Percentiles rank a stretch among this genome's conserved stretches.
Conservation (phyloP, 148 eudicot genomes). For the Fagopyrum homotropicum region DNA sequence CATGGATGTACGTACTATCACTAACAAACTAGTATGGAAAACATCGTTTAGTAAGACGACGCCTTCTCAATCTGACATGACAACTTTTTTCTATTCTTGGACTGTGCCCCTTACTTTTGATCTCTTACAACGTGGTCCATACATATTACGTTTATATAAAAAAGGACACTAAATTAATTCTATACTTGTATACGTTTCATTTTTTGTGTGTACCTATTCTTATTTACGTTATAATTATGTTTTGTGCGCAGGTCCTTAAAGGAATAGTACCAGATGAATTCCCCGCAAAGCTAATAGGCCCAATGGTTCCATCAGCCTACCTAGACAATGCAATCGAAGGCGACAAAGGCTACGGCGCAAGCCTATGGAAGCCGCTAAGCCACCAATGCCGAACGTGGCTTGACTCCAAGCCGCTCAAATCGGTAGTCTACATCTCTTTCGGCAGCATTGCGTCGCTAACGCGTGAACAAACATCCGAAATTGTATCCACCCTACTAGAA, state of each 20-base stretch:
- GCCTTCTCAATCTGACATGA: too few relatives aligned
- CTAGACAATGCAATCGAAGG: constrained; percentile 43
- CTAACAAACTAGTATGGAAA: too few relatives aligned
- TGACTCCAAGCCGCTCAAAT: constrained; percentile 30
- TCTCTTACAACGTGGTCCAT: too few relatives aligned
- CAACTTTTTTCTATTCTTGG: too few relatives aligned
- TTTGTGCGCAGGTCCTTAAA: constrained; percentile 24
- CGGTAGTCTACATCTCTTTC: constrained; percentile 47
- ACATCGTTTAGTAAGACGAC: too few relatives aligned
- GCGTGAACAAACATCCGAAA: constrained; percentile 35
- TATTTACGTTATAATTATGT: too few relatives aligned
- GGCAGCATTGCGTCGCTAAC: constrained; percentile 58
- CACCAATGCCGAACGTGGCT: constrained; percentile 38
- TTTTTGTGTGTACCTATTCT: too few relatives aligned
- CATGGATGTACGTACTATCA: too few relatives aligned
- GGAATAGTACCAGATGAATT: constrained; percentile 24
- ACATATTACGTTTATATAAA: too few relatives aligned
- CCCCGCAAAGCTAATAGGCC: constrained; percentile 62
- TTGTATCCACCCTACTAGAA: constrained; percentile 29
- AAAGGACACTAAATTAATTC: too few relatives aligned
- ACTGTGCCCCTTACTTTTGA: too few relatives aligned
- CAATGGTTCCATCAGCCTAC: constrained; percentile 61
- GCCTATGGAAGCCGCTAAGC: constrained; percentile 48
- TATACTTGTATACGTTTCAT: too few relatives aligned
- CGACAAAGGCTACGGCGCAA: constrained; percentile 48